phyloP scores from a whole-genome alignment of 2,329 filamentous ascomycete species.

The Harringtonia aguacate region DNA sequence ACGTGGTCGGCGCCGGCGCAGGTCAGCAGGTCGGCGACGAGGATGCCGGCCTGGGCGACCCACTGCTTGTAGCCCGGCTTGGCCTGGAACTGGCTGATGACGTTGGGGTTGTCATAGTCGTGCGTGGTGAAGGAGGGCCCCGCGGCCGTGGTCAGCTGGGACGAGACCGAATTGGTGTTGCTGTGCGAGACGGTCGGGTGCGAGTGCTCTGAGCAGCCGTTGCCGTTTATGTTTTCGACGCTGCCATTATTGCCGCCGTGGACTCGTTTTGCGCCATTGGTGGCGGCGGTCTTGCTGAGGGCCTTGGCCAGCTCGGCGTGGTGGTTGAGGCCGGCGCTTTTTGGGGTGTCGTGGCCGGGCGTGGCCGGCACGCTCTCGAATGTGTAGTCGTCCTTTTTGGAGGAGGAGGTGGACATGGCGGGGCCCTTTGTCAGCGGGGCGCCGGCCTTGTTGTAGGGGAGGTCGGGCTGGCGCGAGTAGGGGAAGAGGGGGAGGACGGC shows the following conservation, averaged over 20 bases:
- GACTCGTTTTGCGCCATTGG: constrained; percentile 18
- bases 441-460: constrained; percentile 92
- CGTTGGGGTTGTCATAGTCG: constrained; percentile 50
- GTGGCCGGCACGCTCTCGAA: constrained; percentile 90
- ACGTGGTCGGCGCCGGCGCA: constrained; percentile 95
- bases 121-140: constrained; percentile 48
- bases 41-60: constrained; percentile 93
- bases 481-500: constrained; percentile 92
- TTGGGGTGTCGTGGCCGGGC: constrained; percentile 60
- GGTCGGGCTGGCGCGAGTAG: constrained; percentile 90
- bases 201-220: no score
- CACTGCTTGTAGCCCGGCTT: constrained; percentile 96
- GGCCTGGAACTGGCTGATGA: constrained; percentile 53
- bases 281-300: constrained; percentile 55
- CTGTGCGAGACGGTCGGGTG: no score
- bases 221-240: constrained; percentile 22
- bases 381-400: constrained; percentile 53
- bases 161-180: constrained; percentile 28
- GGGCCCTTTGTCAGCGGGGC: constrained; percentile 67
- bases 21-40: constrained; percentile 87
- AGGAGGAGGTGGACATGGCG: constrained; percentile 25
- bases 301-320: constrained; percentile 65
- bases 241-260: constrained; percentile 15
- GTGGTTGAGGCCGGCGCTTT: constrained; percentile 54
- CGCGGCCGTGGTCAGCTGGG: constrained; percentile 12